Evolutionary conservation across 805 yeast species (phyloP), one percentile per base, ranked within the genome.

Genomic region (Saturnispora sekii): DNA sequence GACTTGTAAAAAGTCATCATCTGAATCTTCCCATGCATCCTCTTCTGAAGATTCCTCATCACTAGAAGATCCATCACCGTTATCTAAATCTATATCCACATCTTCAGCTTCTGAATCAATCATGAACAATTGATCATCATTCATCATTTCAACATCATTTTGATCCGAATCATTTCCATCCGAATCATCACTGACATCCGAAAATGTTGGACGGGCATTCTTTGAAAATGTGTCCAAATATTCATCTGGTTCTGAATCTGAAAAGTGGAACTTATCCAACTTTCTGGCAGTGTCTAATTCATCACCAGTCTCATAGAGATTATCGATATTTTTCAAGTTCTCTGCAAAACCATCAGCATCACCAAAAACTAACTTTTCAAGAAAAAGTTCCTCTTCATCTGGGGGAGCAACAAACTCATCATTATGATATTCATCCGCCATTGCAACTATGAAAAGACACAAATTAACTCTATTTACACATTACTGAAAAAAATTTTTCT

Each of bases 291-390:
- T 52, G 10, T 62, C 65, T 32, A 64, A 70, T 14, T 70, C 75
- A 37, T 68, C 65, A 8, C 69, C 66, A 49, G 66, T 66, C 32
- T 70, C 72, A 53, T 67, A 75, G 34, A 79, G 65, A 49, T 79
- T 72, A 52, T 81, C 86, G 41, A 79, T 65, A 47, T 73, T 72
- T 45, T 72, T 77, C 57, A 86, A 67, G 48, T 79, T 82, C 30
- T 62, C 58, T 55, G 79, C 84, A 65, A 84, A 82, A 29, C 90
- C 83, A 45, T 77, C 83, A 3, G 72, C 54, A 59, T 93, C 97
- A 12, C 98, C 97, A 64, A 93, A 89, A 4, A 93, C 95, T 11
- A 86, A 70, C 60, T 76, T 84, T 51, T 89, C 95, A 41, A 93
- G 72, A 45, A 67, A 73, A 36, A 80, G 54, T 62, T 93, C 98